Conservation (phyloP, 148 eudicot genomes). For the Cornus kousa region DNA sequence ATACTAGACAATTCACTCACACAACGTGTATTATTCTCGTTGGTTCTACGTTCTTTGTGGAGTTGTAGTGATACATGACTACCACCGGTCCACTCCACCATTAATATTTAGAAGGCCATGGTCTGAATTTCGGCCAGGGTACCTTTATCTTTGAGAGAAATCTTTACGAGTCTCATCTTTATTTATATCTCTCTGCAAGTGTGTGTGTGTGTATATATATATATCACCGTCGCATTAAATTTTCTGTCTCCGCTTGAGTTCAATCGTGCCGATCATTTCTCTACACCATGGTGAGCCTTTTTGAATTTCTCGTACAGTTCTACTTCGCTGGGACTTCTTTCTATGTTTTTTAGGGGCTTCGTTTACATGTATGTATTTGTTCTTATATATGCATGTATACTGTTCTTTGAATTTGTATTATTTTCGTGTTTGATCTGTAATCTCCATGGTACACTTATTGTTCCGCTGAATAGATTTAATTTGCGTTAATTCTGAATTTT, state of each 20-base stretch:
- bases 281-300: conserved; percentile 15
- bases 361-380: background rate
- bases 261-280: background rate
- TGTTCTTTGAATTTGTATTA: background rate
- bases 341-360: too few relatives aligned
- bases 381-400: background rate
- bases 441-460: background rate
- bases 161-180: background rate
- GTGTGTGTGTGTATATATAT: too few relatives aligned
- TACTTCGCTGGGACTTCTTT: too few relatives aligned
- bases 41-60: conserved; percentile 4
- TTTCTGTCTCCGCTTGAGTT: background rate
- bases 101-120: background rate
- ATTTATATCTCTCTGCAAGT: background rate
- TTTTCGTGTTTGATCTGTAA: background rate
- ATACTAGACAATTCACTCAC: background rate
- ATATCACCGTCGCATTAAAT: too few relatives aligned
- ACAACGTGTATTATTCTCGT: background rate
- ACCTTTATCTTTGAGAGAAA: background rate
- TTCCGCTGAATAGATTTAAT: background rate
- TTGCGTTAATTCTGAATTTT: background rate
- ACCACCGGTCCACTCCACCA: background rate
- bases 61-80: background rate
- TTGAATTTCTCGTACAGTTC: background rate
- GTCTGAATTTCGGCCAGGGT: background rate